phyloP scores from a whole-genome alignment of 2,329 filamentous ascomycete species.

The Fusarium irregulare region DNA sequence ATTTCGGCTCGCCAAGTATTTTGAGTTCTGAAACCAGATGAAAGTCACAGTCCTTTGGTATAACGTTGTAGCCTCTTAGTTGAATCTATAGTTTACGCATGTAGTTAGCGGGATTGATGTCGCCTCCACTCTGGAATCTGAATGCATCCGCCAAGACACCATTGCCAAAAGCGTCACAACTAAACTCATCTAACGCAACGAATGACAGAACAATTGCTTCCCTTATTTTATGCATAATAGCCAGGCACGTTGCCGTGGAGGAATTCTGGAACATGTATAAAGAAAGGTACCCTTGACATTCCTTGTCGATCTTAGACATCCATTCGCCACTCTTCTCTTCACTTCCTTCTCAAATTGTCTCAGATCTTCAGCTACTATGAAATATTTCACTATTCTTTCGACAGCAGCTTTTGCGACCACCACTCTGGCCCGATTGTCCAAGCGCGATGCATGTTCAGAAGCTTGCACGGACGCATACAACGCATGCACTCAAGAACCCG shows the following conservation, averaged over 20 bases:
- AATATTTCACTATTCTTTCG: not conserved
- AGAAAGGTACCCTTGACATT: not conserved
- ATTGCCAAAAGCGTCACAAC: not conserved
- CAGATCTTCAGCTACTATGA: not conserved
- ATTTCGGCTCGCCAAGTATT: not conserved
- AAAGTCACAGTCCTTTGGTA: not conserved
- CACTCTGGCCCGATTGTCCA: not conserved
- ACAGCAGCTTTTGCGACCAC: not conserved
- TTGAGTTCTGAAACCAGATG: not conserved
- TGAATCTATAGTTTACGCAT: not conserved
- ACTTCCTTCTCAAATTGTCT: not conserved
- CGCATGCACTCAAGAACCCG: not conserved
- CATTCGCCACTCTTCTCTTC: not conserved
- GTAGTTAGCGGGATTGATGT: not conserved
- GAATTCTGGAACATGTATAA: not conserved
- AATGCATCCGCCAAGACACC: not conserved
- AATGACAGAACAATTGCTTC: no score
- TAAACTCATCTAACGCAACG: no score
- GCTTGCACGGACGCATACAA: not conserved
- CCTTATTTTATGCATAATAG: no score
- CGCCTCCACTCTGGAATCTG: not conserved
- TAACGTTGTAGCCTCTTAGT: not conserved
- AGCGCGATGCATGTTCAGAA: conserved; percentile 1
- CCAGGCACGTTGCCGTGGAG: not conserved
- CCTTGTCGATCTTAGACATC: not conserved